Evolutionary conservation across 768 basidiomycete genomes (phyloP).

Genomic region (Leccinum disarticulatum): DNA sequence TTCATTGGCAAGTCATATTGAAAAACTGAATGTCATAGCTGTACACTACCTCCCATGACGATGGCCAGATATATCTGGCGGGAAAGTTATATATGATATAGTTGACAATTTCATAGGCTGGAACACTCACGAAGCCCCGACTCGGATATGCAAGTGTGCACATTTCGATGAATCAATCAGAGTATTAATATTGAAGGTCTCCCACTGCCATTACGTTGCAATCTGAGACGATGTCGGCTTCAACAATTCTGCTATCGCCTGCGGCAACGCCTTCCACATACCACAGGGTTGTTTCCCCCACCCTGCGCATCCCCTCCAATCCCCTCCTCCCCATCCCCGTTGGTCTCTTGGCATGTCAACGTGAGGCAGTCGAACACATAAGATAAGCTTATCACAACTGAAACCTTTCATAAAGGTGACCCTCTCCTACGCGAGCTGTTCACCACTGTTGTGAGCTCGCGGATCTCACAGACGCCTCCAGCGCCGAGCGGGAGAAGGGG

Average conservation of each 20-base stretch:
- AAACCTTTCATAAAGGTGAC: conserved; percentile 48
- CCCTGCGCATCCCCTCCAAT: conserved; percentile 54
- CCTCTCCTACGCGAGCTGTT: conserved; percentile 61
- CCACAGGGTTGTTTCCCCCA: conserved; percentile 62
- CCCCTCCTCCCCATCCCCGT: conserved; percentile 58
- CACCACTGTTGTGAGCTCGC: conserved; percentile 55
- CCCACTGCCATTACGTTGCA: not conserved
- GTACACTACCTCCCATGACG: not conserved
- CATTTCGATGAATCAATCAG: no score
- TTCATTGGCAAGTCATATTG: not conserved
- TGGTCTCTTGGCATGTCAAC: conserved; percentile 78
- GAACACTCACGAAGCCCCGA: no score
- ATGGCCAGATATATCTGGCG: no score
- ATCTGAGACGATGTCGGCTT: conserved; percentile 27
- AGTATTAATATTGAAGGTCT: no score
- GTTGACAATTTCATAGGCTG: no score
- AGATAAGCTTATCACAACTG: conserved; percentile 5
- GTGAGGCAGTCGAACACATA: conserved; percentile 37
- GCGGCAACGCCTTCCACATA: conserved; percentile 54
- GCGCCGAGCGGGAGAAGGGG: conserved; percentile 46
- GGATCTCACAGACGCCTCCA: conserved; percentile 44
- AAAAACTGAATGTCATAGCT: not conserved
- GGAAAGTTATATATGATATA: no score
- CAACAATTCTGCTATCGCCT: conserved; percentile 45
- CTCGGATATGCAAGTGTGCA: no score